Evolutionary conservation across 2,329 filamentous ascomycete species (phyloP).

Genomic region (Metarhizium rileyi): DNA sequence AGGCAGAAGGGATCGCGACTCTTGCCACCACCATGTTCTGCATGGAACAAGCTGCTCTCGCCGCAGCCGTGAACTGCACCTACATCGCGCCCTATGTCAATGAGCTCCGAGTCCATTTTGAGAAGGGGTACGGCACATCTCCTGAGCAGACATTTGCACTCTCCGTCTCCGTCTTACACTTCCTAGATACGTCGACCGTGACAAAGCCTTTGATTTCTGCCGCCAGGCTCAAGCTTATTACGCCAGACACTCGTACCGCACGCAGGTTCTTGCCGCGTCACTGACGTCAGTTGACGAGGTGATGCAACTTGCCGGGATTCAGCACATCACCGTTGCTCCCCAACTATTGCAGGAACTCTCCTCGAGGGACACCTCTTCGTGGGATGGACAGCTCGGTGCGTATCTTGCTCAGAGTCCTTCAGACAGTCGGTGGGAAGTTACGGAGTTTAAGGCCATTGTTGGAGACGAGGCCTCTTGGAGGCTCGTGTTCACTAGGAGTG

Average conservation of each 20-base stretch:
- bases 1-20: conserved; percentile 44
- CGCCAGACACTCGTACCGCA: conserved; percentile 27
- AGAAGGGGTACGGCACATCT: conserved; percentile 28
- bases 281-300: conserved; percentile 48
- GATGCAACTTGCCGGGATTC: conserved; percentile 45
- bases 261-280: conserved; percentile 46
- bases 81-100: conserved; percentile 60
- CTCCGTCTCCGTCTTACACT: background rate
- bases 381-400: background rate
- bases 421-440: conserved; percentile 16
- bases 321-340: conserved; percentile 51
- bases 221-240: conserved; percentile 44
- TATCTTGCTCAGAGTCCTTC: conserved; percentile 19
- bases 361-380: conserved; percentile 20
- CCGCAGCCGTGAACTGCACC: conserved; percentile 45
- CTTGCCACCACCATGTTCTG: conserved; percentile 55
- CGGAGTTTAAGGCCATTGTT: conserved; percentile 13
- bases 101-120: conserved; percentile 53
- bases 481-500: conserved; percentile 39
- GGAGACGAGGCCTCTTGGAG: conserved; percentile 38
- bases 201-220: conserved; percentile 41
- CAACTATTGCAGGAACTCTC: conserved; percentile 38
- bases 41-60: conserved; percentile 48
- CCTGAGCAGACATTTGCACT: background rate
- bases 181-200: conserved; percentile 34